Conservation (phyloP, 2,329 filamentous ascomycete species). For the Claviceps spartinae region DNA sequence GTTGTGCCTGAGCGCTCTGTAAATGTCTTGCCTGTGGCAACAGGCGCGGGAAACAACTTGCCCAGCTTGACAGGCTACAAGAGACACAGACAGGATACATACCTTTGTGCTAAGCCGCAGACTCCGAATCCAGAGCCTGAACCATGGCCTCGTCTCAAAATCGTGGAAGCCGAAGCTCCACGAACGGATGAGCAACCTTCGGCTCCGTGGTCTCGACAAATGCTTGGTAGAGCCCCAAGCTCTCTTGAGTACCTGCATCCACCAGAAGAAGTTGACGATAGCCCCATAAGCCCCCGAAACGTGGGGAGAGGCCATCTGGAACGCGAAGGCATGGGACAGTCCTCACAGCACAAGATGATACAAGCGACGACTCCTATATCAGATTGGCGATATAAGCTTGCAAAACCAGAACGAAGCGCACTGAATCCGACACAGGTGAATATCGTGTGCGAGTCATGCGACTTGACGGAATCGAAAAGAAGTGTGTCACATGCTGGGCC, state of each 20-base stretch:
- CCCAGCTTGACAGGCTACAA: slow-evolving; percentile 7
- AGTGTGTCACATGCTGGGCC: background rate
- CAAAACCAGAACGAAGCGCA: background rate
- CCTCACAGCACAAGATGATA: background rate
- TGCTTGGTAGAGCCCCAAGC: slow-evolving; percentile 5
- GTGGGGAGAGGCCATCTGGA: background rate
- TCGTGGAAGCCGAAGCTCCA: background rate
- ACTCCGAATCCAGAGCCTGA: slow-evolving; percentile 2
- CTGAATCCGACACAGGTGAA: background rate
- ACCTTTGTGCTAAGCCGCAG: slow-evolving; percentile 4
- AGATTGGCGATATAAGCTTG: slow-evolving; percentile 7
- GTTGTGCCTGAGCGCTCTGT: background rate
- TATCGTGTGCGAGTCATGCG: slow-evolving; percentile 7
- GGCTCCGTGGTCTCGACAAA: slow-evolving; percentile 3
- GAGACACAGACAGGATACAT: slow-evolving; percentile 7
- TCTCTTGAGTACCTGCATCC: background rate
- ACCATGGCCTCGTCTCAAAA: slow-evolving; percentile 7
- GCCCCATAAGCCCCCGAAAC: background rate
- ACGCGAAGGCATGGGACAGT: background rate
- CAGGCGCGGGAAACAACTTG: slow-evolving; percentile 1
- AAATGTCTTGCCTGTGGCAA: background rate
- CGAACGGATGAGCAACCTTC: background rate
- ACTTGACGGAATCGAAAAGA: slow-evolving; percentile 1
- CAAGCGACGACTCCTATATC: slow-evolving; percentile 3
- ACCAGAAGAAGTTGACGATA: background rate